These are phyloP conservation scores for Schwanniomyces sp. DNA, from an alignment of 805 yeast species.

Conservation along the genomic window DNA sequence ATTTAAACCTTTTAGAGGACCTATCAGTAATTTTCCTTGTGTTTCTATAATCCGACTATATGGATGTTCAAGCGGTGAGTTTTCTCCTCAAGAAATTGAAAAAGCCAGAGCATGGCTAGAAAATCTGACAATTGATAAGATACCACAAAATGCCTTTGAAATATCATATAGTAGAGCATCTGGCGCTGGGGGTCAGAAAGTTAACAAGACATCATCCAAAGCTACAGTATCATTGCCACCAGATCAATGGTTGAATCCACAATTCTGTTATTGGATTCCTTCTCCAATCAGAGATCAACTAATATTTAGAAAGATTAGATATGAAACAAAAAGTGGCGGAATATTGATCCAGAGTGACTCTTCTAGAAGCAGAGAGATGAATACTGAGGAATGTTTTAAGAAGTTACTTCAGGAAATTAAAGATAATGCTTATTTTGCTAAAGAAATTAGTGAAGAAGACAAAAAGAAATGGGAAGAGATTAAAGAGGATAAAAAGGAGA, in stretches of 20 bases:
- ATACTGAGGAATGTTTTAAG: slow-evolving; percentile 57
- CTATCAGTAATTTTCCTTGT: not conserved
- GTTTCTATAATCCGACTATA: not conserved
- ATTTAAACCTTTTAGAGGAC: not conserved
- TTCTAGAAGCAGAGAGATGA: slow-evolving; percentile 57
- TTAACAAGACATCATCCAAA: slow-evolving; percentile 69
- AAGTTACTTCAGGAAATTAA: slow-evolving; percentile 58
- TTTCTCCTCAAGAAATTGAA: slow-evolving; percentile 23
- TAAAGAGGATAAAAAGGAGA: slow-evolving; percentile 29
- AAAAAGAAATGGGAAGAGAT: slow-evolving; percentile 51
- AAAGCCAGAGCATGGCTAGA: slow-evolving; percentile 46
- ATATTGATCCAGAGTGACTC: slow-evolving; percentile 61
- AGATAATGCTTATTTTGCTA: slow-evolving; percentile 44
- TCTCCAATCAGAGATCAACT: slow-evolving; percentile 44
- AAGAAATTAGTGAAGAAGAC: slow-evolving; percentile 48
- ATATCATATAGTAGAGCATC: slow-evolving; percentile 58
- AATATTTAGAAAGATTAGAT: slow-evolving; percentile 41
- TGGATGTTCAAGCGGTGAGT: slow-evolving; percentile 2
- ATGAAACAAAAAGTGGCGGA: slow-evolving; percentile 54
- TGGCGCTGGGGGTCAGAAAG: slow-evolving; percentile 90
- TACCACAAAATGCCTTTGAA: slow-evolving; percentile 49
- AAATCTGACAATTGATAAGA: slow-evolving; percentile 19
- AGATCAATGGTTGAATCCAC: slow-evolving; percentile 43
- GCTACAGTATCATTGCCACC: slow-evolving; percentile 56
- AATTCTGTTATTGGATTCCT: slow-evolving; percentile 59